Evolutionary conservation across 352 stramenopile species (phyloP).

Genomic region (Pythium oligandrum): DNA sequence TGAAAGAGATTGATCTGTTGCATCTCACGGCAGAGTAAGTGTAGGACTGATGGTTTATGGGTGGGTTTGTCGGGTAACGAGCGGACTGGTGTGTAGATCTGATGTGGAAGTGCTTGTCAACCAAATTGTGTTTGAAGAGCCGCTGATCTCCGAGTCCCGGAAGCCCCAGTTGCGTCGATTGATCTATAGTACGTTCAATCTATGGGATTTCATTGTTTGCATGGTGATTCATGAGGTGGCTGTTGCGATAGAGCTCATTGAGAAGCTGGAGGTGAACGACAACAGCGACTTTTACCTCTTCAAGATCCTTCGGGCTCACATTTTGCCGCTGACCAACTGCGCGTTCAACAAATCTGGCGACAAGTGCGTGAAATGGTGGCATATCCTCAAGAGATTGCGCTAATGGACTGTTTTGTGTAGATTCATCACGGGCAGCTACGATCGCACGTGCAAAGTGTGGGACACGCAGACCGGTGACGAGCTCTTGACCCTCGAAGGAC

Average conservation of each 20-base stretch:
- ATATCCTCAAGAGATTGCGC: neutral
- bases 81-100: slow-evolving; percentile 32
- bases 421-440: slow-evolving; percentile 96
- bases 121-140: slow-evolving; percentile 94
- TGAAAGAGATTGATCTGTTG: slow-evolving; percentile 95
- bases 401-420: slow-evolving; percentile 19
- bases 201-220: neutral
- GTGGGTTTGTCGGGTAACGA: neutral
- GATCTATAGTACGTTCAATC: slow-evolving; percentile 80
- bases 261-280: slow-evolving; percentile 93
- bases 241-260: slow-evolving; percentile 81
- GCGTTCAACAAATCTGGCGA: slow-evolving; percentile 96
- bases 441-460: slow-evolving; percentile 95
- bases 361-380: slow-evolving; percentile 47
- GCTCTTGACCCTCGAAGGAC: slow-evolving; percentile 90
- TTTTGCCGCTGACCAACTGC: slow-evolving; percentile 94
- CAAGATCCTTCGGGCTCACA: slow-evolving; percentile 94
- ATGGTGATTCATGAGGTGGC: neutral
- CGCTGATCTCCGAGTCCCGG: slow-evolving; percentile 88
- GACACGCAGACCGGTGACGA: slow-evolving; percentile 93
- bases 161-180: slow-evolving; percentile 92
- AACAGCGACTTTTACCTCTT: slow-evolving; percentile 95
- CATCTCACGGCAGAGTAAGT: slow-evolving; percentile 90
- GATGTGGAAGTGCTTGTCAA: slow-evolving; percentile 94
- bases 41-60: neutral